These are phyloP conservation scores for Microbotryum silenes-acaulis DNA, from an alignment of 1,284 basidiomycete genomes.

Conservation along the genomic window DNA sequence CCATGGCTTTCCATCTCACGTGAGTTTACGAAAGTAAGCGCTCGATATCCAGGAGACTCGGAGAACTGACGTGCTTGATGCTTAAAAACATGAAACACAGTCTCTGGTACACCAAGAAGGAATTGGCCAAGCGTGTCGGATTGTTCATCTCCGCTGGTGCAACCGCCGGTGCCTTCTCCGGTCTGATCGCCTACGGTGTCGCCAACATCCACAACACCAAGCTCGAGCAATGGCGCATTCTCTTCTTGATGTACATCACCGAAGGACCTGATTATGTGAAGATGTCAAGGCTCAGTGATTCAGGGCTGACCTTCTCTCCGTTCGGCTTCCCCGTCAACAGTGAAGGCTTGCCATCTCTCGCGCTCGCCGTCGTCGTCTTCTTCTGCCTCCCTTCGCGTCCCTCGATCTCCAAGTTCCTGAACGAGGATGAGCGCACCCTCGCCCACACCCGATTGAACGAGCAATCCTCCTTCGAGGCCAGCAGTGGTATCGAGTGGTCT, in stretches of 20 bases:
- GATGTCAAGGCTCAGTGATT: no score
- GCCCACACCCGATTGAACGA: slow-evolving; percentile 67
- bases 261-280: slow-evolving; percentile 35
- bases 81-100: neutral
- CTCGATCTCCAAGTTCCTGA: slow-evolving; percentile 62
- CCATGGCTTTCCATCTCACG: neutral
- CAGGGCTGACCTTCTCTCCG: no score
- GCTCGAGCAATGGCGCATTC: slow-evolving; percentile 31
- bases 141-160: slow-evolving; percentile 45
- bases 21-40: neutral
- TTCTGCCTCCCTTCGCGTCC: slow-evolving; percentile 67
- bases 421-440: slow-evolving; percentile 61
- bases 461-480: slow-evolving; percentile 54
- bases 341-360: slow-evolving; percentile 59
- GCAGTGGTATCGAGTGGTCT: slow-evolving; percentile 41
- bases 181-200: slow-evolving; percentile 40
- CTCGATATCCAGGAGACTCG: no score
- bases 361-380: slow-evolving; percentile 59
- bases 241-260: slow-evolving; percentile 43
- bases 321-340: slow-evolving; percentile 39
- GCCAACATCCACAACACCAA: slow-evolving; percentile 35
- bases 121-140: slow-evolving; percentile 44
- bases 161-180: slow-evolving; percentile 45
- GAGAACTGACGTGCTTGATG: no score
- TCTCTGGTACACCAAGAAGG: slow-evolving; percentile 43